Percentiles rank a stretch among this genome's conserved stretches.
These are phyloP conservation scores for Tardiomyces blankii DNA, from an alignment of 1,139 yeast species.

Conservation along the genomic window DNA sequence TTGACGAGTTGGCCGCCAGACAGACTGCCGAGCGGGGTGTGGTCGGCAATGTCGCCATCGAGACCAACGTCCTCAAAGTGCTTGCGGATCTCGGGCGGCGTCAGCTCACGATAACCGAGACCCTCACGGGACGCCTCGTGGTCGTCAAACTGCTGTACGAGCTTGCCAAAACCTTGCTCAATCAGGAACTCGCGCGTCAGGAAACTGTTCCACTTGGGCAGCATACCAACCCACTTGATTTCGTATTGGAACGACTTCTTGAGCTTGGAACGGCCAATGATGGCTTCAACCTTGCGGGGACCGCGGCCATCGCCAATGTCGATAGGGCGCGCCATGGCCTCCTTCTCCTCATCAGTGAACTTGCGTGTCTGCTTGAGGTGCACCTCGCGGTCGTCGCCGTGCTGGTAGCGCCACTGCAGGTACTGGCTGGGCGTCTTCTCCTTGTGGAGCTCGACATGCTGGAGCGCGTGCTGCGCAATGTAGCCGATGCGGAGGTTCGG, in stretches of 20 bases:
- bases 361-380: slow-evolving; percentile 87
- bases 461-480: slow-evolving; percentile 97
- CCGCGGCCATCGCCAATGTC: slow-evolving; percentile 86
- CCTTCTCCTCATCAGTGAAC: slow-evolving; percentile 73
- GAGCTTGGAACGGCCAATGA: slow-evolving; percentile 94
- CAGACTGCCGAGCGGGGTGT: slow-evolving; percentile 90
- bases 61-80: slow-evolving; percentile 96
- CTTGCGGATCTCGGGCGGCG: slow-evolving; percentile 85
- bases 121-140: slow-evolving; percentile 99
- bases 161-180: slow-evolving; percentile 75
- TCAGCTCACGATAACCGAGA: slow-evolving; percentile 87
- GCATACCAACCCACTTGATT: slow-evolving; percentile 86
- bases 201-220: slow-evolving; percentile 92
- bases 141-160: slow-evolving; percentile 91
- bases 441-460: slow-evolving; percentile 93
- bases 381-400: slow-evolving; percentile 97
- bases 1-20: slow-evolving; percentile 98
- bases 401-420: slow-evolving; percentile 95
- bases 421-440: slow-evolving; percentile 97
- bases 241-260: slow-evolving; percentile 96
- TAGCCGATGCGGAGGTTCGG: slow-evolving; percentile 97
- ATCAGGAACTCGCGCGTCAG: slow-evolving; percentile 72
- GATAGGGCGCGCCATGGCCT: slow-evolving; percentile 64
- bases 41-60: slow-evolving; percentile 97
- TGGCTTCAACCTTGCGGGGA: slow-evolving; percentile 77